Base-by-base conservation (phyloP, 2,329 filamentous ascomycete species). In the Arthrinium phaeospermum region DNA sequence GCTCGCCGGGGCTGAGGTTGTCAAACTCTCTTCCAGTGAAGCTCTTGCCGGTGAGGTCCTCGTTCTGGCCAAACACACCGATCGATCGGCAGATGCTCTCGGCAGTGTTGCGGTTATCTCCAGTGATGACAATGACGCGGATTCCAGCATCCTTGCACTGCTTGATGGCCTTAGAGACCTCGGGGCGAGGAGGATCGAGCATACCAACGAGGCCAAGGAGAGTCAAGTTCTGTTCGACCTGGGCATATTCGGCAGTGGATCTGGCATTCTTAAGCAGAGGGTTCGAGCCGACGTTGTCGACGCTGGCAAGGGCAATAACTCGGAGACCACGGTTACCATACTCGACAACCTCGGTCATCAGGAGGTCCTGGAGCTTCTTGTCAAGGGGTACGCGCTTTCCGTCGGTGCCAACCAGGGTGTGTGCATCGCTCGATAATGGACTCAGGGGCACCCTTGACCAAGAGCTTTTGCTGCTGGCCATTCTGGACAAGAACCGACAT, bases 61-160 rank as follows among this genome's bases (percentile, higher is more conserved):
- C 96, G 73, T 92, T 85, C 76, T 89, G 84, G 22, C 91, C 92
- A 82, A 99, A 99, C 70, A 99, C 92, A 74, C 96, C 96, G 81
- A 99, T 99, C 82, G 98, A 93, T 78, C 96, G 93, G 86, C 96
- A 99, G 81, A 99, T 98, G 74, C 94, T 96, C 86, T 99, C 96
- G 12, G 96, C 96, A 4, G 96, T 99, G 85, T 97, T 97, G 81
- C 93, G 95, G 85, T 98, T 99, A 85, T 99, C 96, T 79, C 96
- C 96, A 71, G 96, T 99, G 83, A 99, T 98, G 75, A 99, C 96
- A 77, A 99, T 94, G 69, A 99, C 94, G 74, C 96, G 93, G 78
- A 99, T 98, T 77, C 96, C 96, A 77, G 96, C 96, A 74, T 94
- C 91, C 82, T 92, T 94, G 85, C 96, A 99, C 82, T 97, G 93